Evolutionary conservation across 1,139 yeast species (phyloP), one percentile per base, ranked within the genome.

Genomic region (Tardiomyces digboiensis): DNA sequence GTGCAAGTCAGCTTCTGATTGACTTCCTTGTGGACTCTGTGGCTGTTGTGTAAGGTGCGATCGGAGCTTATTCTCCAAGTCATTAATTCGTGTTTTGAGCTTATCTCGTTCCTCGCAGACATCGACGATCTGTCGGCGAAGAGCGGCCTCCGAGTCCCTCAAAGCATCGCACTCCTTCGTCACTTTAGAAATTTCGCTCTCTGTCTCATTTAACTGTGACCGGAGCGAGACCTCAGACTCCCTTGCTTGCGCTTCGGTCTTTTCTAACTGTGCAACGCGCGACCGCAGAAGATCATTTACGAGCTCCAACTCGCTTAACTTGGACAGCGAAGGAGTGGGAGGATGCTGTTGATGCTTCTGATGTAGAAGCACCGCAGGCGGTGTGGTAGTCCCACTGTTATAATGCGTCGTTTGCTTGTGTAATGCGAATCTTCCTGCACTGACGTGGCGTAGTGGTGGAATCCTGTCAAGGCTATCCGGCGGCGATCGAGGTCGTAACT

Each of bases 281-380:
- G 91, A 77, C 52, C 86, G 75, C 67, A 86, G 84, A 49, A 89
- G 69, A 58, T 88, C 97, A 57, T 87, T 88, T 37, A 89, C 95
- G 40, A 89, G 70, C 61, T 89, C 97, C 47, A 89, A 71, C 60
- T 89, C 97, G 33, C 33, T 26, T 16, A 26, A 16, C 10, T 26
- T 26, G 3, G 33, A 13, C 10, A 13, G 33, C 3, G 33, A 16
- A n/a, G 33, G 33, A 5, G 33, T 26, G 16, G 33, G n/a, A n/a
- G n/a, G n/a, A n/a, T n/a, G n/a, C n/a, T n/a, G n/a, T n/a, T n/a
- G n/a, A n/a, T n/a, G n/a, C n/a, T n/a, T n/a, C n/a, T n/a, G n/a
- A n/a, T n/a, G n/a, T n/a, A n/a, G n/a, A n/a, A n/a, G n/a, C n/a
- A n/a, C n/a, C n/a, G n/a, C 12, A 22, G 26, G 26, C 26, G 26